Conservation (phyloP, 1,139 yeast genomes). For the Kodamaea anthophila region DNA sequence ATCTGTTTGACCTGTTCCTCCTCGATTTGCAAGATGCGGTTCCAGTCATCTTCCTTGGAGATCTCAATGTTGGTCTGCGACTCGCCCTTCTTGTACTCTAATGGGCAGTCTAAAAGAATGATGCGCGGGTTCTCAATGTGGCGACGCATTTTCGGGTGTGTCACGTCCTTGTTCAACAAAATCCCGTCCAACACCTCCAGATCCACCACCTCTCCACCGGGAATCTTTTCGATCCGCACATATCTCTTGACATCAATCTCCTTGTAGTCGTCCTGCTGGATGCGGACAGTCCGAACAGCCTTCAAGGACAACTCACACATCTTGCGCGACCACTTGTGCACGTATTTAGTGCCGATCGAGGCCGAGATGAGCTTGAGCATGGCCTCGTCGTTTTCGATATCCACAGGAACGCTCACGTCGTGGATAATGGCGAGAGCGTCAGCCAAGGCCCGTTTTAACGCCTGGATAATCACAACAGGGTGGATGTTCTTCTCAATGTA, state of each 20-base stretch:
- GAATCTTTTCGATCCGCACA: conserved; percentile 89
- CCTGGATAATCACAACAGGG: conserved; percentile 93
- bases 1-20: conserved; percentile 90
- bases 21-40: conserved; percentile 89
- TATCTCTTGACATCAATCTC: conserved; percentile 93
- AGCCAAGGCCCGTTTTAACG: conserved; percentile 81
- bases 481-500: conserved; percentile 91
- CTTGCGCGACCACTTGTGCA: conserved; percentile 82
- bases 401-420: conserved; percentile 79
- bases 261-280: conserved; percentile 61
- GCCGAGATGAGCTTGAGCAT: conserved; percentile 84
- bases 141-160: conserved; percentile 97
- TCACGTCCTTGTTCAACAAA: conserved; percentile 89
- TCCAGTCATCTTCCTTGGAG: conserved; percentile 96
- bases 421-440: conserved; percentile 90
- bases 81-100: conserved; percentile 98
- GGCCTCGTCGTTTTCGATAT: conserved; percentile 74
- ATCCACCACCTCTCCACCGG: conserved; percentile 95
- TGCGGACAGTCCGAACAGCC: conserved; percentile 80
- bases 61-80: conserved; percentile 97
- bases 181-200: conserved; percentile 87
- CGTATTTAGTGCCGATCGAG: conserved; percentile 93
- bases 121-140: conserved; percentile 82
- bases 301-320: conserved; percentile 87
- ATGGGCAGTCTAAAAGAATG: conserved; percentile 87